Percentiles rank a stretch among this genome's conserved stretches.
Conservation (phyloP, 345 rosid species). For the Gossypium ekmanianum region DNA sequence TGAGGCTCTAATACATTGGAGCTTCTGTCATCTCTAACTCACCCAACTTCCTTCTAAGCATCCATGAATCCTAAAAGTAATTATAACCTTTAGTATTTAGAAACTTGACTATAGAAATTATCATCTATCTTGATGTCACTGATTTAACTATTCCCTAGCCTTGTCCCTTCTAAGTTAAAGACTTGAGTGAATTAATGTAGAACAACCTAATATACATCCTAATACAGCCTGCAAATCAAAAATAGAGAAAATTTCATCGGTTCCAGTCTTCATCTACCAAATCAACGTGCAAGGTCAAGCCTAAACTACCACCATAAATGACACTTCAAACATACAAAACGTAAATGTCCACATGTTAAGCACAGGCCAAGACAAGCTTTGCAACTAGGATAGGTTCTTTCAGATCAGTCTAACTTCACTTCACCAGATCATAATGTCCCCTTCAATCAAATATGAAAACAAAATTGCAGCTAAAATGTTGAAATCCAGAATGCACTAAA, state of each 20-base stretch:
- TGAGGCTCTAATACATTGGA: background rate
- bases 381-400: background rate
- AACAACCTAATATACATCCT: background rate
- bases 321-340: background rate
- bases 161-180: background rate
- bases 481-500: conserved; percentile 17
- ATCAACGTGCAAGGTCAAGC: background rate
- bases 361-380: background rate
- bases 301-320: background rate
- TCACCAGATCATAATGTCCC: conserved; percentile 8
- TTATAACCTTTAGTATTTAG: background rate
- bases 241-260: background rate
- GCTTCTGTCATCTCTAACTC: background rate
- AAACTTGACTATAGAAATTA: background rate
- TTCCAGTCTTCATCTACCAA: conserved; percentile 3
- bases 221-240: background rate
- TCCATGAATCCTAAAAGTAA: background rate
- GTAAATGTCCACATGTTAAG: background rate
- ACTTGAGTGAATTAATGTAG: background rate
- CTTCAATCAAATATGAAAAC: background rate
- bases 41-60: conserved; percentile 1
- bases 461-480: conserved; percentile 21
- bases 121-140: background rate
- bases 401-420: conserved; percentile 10
- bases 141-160: background rate